Conservation (phyloP, 352 stramenopile genomes). For the Peronospora farinosa region DNA sequence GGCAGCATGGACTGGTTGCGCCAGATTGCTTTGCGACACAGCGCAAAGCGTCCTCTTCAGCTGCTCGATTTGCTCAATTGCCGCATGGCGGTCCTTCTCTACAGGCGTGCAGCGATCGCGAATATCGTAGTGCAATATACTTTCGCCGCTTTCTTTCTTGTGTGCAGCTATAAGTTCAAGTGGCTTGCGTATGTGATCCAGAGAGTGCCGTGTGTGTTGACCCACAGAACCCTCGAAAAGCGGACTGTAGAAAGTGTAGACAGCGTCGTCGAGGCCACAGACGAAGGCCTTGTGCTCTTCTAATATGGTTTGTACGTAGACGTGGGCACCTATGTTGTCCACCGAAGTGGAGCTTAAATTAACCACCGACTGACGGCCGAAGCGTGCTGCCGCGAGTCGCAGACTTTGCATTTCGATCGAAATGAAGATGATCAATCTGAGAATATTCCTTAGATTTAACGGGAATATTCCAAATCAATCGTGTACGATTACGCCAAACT, state of each 20-base stretch:
- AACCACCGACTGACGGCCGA: not conserved
- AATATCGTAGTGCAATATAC: conserved; percentile 57
- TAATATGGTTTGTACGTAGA: conserved; percentile 57
- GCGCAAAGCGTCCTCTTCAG: conserved; percentile 33
- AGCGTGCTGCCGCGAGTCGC: not conserved
- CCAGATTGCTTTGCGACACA: conserved; percentile 28
- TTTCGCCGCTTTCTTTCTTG: conserved; percentile 5
- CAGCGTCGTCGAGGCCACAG: conserved; percentile 33
- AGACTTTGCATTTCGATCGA: not conserved
- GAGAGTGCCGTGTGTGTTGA: conserved; percentile 71
- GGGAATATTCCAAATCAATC: not conserved
- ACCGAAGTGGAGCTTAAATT: conserved; percentile 8
- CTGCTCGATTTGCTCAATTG: conserved; percentile 47
- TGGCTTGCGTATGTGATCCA: conserved; percentile 74
- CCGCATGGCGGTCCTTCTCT: conserved; percentile 49
- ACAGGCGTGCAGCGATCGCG: conserved; percentile 59
- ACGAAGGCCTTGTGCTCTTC: conserved; percentile 59
- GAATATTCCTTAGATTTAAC: not conserved
- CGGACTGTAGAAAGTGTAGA: conserved; percentile 65
- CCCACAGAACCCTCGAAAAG: conserved; percentile 56
- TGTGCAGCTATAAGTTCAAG: conserved; percentile 31
- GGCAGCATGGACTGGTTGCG: conserved; percentile 32
- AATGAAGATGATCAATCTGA: not conserved
- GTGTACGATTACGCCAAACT: too few species aligned
- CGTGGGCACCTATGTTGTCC: conserved; percentile 19